These are phyloP conservation scores for Ascochyta clinopodiicola DNA, from an alignment of 2,329 filamentous ascomycete genomes.

Conservation along the genomic window DNA sequence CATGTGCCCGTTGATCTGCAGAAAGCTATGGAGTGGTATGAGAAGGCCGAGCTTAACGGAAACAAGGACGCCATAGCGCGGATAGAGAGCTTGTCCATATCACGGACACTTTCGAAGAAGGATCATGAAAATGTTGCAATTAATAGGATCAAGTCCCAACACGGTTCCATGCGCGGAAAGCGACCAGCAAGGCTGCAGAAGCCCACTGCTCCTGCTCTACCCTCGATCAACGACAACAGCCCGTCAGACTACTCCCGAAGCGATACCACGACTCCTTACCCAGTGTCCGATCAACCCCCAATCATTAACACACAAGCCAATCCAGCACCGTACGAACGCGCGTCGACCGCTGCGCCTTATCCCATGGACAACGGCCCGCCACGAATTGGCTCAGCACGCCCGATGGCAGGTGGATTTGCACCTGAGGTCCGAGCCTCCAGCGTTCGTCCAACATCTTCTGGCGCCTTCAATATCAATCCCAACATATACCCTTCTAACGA, in stretches of 20 bases:
- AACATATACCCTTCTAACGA: constrained; percentile 47
- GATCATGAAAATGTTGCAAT: constrained; percentile 95
- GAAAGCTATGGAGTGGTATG: constrained; percentile 88
- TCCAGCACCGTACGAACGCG: constrained; percentile 46
- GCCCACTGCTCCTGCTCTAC: constrained; percentile 44
- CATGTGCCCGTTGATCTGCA: constrained; percentile 82
- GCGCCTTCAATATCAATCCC: constrained; percentile 60
- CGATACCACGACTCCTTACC: constrained; percentile 52
- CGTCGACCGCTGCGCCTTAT: constrained; percentile 70
- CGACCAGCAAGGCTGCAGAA: constrained; percentile 54
- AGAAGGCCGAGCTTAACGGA: constrained; percentile 84
- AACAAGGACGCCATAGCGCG: constrained; percentile 86
- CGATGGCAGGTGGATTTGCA: constrained; percentile 50
- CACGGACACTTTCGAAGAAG: constrained; percentile 82
- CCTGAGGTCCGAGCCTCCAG: constrained; percentile 59
- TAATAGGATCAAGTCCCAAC: constrained; percentile 73
- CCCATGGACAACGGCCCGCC: constrained; percentile 70
- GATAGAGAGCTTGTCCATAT: constrained; percentile 82
- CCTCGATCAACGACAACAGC: constrained; percentile 48
- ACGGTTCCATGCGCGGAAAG: constrained; percentile 59
- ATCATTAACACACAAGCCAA: constrained; percentile 27
- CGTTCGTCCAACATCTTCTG: constrained; percentile 54
- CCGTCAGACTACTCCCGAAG: constrained; percentile 46
- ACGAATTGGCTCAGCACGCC: constrained; percentile 45
- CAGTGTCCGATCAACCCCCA: constrained; percentile 52